Evolutionary conservation across 257 asterid species (phyloP), one percentile per base, ranked within the genome.

Genomic region (Rhazya stricta): DNA sequence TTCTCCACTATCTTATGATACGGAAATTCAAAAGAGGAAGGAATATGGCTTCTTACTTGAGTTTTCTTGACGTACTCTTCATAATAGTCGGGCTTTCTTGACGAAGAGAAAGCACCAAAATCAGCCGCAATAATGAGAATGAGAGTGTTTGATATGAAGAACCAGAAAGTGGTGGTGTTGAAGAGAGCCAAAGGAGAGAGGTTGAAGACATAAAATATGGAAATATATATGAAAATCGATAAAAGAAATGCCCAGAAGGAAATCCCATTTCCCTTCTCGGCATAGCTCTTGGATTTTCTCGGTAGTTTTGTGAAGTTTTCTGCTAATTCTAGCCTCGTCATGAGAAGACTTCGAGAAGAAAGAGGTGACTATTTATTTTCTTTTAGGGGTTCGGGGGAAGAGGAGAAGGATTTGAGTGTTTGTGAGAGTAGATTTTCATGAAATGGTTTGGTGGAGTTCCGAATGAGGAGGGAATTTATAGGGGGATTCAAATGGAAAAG

Each of bases 151-250:
- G 88, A 85, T 13, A 88, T 81, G 67, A 90, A 69, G 69, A 90
- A 90, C 96, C 96, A 90, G 82, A 90, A 90, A 29, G 80, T 88
- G 53, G 93, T 83, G 77, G 88, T 90, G 68, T 63, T 77, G 1
- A 88, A 6, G 9, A 90, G 86, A 27, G 83, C 69, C 30, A 84
- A 81, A 73, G 89, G 88, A 29, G 90, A 86, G 75, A 90, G 91
- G 25, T 85, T 79, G 81, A 90, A 88, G 30, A 74, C 57, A 73
- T 85, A 87, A 79, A 88, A 88, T 36, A 80, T 74, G 7, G 85
- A 84, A 74, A 80, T 72, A 75, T 88, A 90, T 45, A 90, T 77
- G 0, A 84, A 32, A 69, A 73, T 42, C 1, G 85, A 80, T 48
- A 86, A 3, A 3, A 85, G 9, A 71, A 83, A 79, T 50, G 84